A percentile compares a stretch with the other conserved stretches of the same genome.
These are phyloP conservation scores for Penicillium psychrofluorescens DNA, from an alignment of 495 filamentous ascomycete species.

Conservation along the genomic window DNA sequence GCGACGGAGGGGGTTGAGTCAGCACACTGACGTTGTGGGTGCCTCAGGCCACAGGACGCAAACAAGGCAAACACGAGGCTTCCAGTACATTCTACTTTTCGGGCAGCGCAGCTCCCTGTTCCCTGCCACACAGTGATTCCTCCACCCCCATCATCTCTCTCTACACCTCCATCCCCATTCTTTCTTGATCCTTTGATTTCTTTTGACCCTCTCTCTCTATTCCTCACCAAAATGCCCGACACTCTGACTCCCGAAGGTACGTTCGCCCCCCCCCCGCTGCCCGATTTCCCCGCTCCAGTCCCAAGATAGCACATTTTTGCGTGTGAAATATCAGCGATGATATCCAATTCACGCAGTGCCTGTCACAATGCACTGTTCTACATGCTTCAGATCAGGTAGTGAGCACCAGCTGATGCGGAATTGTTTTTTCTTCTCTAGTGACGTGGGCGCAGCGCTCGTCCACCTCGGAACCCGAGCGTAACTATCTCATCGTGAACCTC, in stretches of 20 bases:
- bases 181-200: slow-evolving; percentile 3
- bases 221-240: slow-evolving; percentile 20
- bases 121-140: slow-evolving; percentile 7
- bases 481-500: slow-evolving; percentile 89
- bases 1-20: slow-evolving; percentile 10
- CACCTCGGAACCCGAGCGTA: slow-evolving; percentile 68
- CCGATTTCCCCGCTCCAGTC: slow-evolving; percentile 29
- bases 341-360: not conserved
- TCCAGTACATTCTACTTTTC: slow-evolving; percentile 35
- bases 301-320: slow-evolving; percentile 21
- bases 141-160: slow-evolving; percentile 4
- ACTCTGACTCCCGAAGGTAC: slow-evolving; percentile 35
- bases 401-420: slow-evolving; percentile 11
- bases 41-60: slow-evolving; percentile 18
- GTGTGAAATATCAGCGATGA: not conserved
- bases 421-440: slow-evolving; percentile 44
- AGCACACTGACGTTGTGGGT: slow-evolving; percentile 9
- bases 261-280: slow-evolving; percentile 19
- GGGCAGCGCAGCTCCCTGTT: slow-evolving; percentile 7
- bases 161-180: slow-evolving; percentile 2
- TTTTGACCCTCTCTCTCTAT: not conserved
- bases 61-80: slow-evolving; percentile 31
- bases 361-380: too few species aligned
- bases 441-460: slow-evolving; percentile 97
- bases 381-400: not conserved